Base-by-base conservation (phyloP, 331 rosid genomes). In the Ulmus americana region DNA sequence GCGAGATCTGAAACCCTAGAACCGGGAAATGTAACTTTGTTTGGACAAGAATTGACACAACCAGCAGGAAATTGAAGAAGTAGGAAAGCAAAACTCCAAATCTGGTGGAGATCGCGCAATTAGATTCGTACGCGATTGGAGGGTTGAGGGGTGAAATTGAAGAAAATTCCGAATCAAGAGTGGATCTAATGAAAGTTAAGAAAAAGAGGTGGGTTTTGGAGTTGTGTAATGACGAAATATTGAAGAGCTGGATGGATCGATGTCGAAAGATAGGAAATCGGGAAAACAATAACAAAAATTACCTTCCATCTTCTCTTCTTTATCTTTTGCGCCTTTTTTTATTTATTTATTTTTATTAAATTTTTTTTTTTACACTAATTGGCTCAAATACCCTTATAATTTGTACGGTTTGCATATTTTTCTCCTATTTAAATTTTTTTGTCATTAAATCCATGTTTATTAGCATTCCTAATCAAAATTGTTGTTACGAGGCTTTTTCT, bases 1-100 rank as follows among this genome's bases (percentile, higher is more conserved):
- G 75, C 63, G 79, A 81, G 87, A 83, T 87, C 84, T 68, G 63
- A 54, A 70, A 68, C 73, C 70, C 85, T 62, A 63, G 52, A 64
- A 70, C 73, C 72, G 70, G 69, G 51, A 51, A 59, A 44, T 50
- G 47, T 57, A 68, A 38, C 6, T 48, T 20, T 7, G 20, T 42
- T 43, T 16, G n/a, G 42, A 16, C 46, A 16, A 41, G 22, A 48
- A 0, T 22, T 15, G 54, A 12, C 47, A 61, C 12, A 22, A 63
- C 20, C 11, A 39, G 39, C 1, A 57, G 46, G 45, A 55, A 45
- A 39, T n/a, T 39, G 53, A 56, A 54, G 63, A 60, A 9, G 39
- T 22, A 18, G 4, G 39, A n/a, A 40, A 59, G 58, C 3, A 35
- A 82, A 79, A 70, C 78, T 80, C 86, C 74, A 83, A 86, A 81